Evolutionary conservation across 164 flowering plant species (phyloP).

Genomic region (Vitis rotundifolia): DNA sequence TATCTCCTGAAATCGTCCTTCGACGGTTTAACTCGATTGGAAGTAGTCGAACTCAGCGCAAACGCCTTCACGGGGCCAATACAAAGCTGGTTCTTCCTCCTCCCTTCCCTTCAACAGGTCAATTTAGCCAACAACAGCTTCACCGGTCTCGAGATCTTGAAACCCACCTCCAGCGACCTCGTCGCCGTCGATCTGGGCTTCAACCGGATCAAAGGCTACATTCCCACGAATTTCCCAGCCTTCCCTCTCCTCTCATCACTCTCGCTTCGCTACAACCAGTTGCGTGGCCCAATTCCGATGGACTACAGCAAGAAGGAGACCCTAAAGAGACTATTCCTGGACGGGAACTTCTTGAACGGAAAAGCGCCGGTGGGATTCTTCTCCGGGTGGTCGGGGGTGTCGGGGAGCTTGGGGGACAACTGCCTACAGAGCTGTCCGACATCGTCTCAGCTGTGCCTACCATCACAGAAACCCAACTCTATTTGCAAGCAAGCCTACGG

Average conservation of each 20-base stretch:
- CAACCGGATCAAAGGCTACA: conserved; percentile 55
- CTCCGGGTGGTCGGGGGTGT: conserved; percentile 29
- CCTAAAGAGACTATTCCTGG: conserved; percentile 62
- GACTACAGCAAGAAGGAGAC: conserved; percentile 47
- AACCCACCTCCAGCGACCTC: conserved; percentile 40
- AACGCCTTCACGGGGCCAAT: conserved; percentile 59
- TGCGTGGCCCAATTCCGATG: conserved; percentile 71
- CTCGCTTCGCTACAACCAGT: conserved; percentile 60
- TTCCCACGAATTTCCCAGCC: conserved; percentile 45
- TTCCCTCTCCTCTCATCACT: conserved; percentile 61
- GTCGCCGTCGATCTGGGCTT: conserved; percentile 85
- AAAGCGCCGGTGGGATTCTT: conserved; percentile 64
- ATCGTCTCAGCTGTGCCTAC: conserved; percentile 55
- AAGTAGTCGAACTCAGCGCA: conserved; percentile 68
- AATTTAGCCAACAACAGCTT: conserved; percentile 72
- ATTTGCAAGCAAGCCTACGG: conserved; percentile 66
- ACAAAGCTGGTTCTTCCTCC: conserved; percentile 58
- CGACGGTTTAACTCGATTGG: conserved; percentile 41
- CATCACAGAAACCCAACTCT: conserved; percentile 63
- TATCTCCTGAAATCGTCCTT: conserved; percentile 40
- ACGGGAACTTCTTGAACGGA: conserved; percentile 81
- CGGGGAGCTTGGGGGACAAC: conserved; percentile 82
- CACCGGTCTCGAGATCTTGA: conserved; percentile 50
- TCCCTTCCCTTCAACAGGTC: conserved; percentile 68
- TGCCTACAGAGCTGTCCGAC: conserved; percentile 68